Conservation (phyloP, 805 yeast genomes). For the Vanderwaltozyma tropicalis region DNA sequence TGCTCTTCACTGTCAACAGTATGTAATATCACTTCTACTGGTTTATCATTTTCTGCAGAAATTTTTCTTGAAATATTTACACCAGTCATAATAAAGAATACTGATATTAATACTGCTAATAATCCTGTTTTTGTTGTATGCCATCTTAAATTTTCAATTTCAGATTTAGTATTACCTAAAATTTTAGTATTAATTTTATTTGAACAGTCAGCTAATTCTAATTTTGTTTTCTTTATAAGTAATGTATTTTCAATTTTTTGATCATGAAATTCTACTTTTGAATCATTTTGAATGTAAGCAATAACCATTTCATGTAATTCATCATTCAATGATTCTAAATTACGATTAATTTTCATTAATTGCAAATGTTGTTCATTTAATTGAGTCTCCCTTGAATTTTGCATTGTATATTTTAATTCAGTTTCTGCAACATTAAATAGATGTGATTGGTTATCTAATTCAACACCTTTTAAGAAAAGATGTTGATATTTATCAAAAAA, state of each 20-base stretch:
- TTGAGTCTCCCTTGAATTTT: conserved; percentile 59
- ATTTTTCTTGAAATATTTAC: conserved; percentile 31
- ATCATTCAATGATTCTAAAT: conserved; percentile 62
- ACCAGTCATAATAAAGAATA: conserved; percentile 51
- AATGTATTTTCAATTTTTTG: conserved; percentile 78
- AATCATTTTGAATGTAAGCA: conserved; percentile 55
- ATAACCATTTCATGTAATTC: conserved; percentile 57
- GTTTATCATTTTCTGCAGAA: conserved; percentile 26
- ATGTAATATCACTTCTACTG: conserved; percentile 23
- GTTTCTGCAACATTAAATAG: conserved; percentile 87
- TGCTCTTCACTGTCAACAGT: conserved; percentile 30
- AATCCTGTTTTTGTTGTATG: conserved; percentile 84
- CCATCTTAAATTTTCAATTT: conserved; percentile 87
- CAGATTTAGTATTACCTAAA: conserved; percentile 71
- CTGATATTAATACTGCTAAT: conserved; percentile 58
- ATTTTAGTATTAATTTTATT: conserved; percentile 77
- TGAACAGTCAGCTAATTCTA: conserved; percentile 69
- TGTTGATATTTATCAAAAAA: conserved; percentile 36
- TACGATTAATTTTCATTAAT: conserved; percentile 60
- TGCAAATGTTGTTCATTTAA: conserved; percentile 56
- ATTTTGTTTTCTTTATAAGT: conserved; percentile 54
- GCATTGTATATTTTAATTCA: conserved; percentile 71
- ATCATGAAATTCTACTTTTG: conserved; percentile 75
- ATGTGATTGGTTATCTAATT: conserved; percentile 79
- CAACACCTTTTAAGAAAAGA: conserved; percentile 35